Base-by-base conservation (phyloP, 352 stramenopile genomes). In the Pythium insidiosum region DNA sequence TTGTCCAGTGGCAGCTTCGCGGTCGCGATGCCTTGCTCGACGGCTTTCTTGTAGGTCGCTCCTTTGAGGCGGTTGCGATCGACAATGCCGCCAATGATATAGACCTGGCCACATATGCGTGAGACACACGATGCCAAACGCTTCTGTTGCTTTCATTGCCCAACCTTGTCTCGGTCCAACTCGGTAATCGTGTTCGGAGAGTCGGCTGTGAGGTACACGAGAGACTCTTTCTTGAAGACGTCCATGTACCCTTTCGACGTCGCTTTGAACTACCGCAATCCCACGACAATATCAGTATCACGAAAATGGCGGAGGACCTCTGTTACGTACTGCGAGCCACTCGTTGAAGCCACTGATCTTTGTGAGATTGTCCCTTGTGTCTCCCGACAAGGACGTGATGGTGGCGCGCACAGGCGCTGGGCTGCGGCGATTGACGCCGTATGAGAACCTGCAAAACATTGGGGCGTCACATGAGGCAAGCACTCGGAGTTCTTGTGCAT, bases 31-130 rank as follows among this genome's bases (percentile, higher is more conserved):
- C 76, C 83, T 26, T 97, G 75, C 40, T 76, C 55, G 26, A 91
- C 39, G 4, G 94, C 94, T 54, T 96, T 95, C 39, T 96, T 62
- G 46, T 97, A 94, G 11, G 94, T 95, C 16, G 81, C 77, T 9
- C 80, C 70, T 56, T 97, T 97, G n/a, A 97, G 73, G n/a, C 95
- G 81, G 61, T 98, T 98, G 41, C 95, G 75, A 69, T 98, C 95
- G 20, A 98, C 95, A 61, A 98, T 98, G 18, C 95, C 95, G 15
- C 95, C 95, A 58, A 98, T 98, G 34, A 98, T 89, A 63, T 98
- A 98, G 21, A 96, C 80, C 70, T 83, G n/a, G n/a, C n/a, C n/a
- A n/a, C n/a, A n/a, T n/a, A n/a, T n/a, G n/a, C n/a, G n/a, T n/a
- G n/a, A n/a, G n/a, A n/a, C n/a, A n/a, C n/a, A n/a, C n/a, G n/a